Conservation (phyloP, 805 yeast species). For the Candida manassasensis region DNA sequence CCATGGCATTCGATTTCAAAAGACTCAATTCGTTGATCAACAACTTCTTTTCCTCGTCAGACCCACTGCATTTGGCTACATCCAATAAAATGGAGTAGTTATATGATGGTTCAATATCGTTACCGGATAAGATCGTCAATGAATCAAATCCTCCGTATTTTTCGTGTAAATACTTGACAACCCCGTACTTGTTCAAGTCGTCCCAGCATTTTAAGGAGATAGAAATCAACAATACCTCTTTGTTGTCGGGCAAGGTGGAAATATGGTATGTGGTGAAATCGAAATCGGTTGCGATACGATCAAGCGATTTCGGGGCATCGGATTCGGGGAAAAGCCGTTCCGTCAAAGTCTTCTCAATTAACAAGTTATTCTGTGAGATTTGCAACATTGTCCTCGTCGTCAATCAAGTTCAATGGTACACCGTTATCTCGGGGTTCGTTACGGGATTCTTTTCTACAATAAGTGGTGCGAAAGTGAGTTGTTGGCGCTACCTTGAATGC, state of each 20-base stretch:
- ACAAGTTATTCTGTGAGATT: constrained; percentile 76
- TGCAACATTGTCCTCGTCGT: constrained; percentile 78
- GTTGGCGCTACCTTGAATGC: no score
- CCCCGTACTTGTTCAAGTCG: constrained; percentile 69
- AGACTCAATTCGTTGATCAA: constrained; percentile 64
- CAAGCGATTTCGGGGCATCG: constrained; percentile 48
- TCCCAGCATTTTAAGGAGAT: constrained; percentile 72
- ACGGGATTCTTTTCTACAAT: no score
- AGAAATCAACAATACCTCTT: constrained; percentile 60
- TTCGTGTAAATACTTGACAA: constrained; percentile 45
- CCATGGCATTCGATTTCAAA: constrained; percentile 80
- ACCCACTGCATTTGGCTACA: constrained; percentile 32
- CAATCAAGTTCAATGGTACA: no score
- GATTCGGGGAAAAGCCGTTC: constrained; percentile 56
- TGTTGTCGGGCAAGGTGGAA: constrained; percentile 72
- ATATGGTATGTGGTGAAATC: constrained; percentile 94
- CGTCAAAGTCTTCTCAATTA: constrained; percentile 73
- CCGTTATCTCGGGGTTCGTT: no score
- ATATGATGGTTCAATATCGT: constrained; percentile 68
- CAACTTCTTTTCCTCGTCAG: constrained; percentile 45
- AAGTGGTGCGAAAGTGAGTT: no score
- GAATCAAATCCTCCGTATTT: constrained; percentile 41
- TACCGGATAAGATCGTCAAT: constrained; percentile 24
- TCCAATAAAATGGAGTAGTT: constrained; percentile 74
- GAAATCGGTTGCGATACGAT: constrained; percentile 88